These are phyloP conservation scores for Coelastrella sp. DNA, from an alignment of 139 green algal species.

Conservation along the genomic window DNA sequence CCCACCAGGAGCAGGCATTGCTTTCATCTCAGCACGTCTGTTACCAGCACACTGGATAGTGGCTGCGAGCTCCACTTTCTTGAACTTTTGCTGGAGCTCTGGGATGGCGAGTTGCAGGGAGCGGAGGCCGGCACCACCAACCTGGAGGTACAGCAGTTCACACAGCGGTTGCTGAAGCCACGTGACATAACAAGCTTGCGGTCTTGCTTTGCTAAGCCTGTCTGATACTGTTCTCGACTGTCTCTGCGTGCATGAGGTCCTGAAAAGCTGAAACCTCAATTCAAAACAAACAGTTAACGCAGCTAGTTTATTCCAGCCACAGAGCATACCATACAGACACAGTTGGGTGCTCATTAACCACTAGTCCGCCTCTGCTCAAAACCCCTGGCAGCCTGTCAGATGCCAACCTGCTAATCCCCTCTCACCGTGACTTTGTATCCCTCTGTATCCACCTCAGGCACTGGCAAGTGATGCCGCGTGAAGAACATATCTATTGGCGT, in stretches of 20 bases:
- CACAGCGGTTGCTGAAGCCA: too few relatives aligned
- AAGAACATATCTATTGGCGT: conserved; percentile 90
- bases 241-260: too few relatives aligned
- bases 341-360: too few relatives aligned
- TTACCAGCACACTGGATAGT: conserved; percentile 93
- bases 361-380: too few relatives aligned
- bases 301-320: background rate
- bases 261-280: background rate
- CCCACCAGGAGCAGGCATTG: conserved; percentile 36
- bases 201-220: too few relatives aligned
- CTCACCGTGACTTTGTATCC: conserved; percentile 31
- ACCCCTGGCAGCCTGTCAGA: too few relatives aligned
- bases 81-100: conserved; percentile 82
- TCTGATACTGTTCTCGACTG: too few relatives aligned
- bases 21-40: conserved; percentile 81
- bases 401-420: background rate
- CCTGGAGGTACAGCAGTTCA: background rate
- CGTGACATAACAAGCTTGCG: too few relatives aligned
- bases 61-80: conserved; percentile 78
- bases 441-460: conserved; percentile 68
- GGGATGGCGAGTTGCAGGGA: conserved; percentile 75
- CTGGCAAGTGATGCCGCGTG: conserved; percentile 90
- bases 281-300: background rate
- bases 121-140: conserved; percentile 76
- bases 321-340: too few relatives aligned